Evolutionary conservation across 257 asterid genomes (phyloP), one percentile per base, ranked within the genome.

Genomic region (Solanum piurae): DNA sequence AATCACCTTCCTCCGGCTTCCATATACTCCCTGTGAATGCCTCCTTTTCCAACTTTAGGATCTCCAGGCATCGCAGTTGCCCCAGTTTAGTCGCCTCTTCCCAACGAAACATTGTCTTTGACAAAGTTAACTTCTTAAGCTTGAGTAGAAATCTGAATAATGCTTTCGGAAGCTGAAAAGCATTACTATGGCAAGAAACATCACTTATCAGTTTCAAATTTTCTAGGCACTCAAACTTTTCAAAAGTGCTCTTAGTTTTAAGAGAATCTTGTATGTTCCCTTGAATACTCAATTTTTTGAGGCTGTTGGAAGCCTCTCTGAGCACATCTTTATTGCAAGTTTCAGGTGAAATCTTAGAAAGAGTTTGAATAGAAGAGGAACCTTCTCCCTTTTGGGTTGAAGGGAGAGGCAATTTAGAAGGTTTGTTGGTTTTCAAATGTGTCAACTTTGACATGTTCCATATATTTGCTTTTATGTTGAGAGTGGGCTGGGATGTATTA

Each of bases 31-130:
- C 62, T 18, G 62, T 52, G 62, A 52, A 52, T 52, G 62, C 62
- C 0, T 18, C 62, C 0, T 0, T 52, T 52, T 52, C 0, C 62
- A 52, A 52, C 62, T 52, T 52, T 0, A 52, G 10, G 62, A 52
- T 0, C 62, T 52, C 62, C n/a, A 52, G 62, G n/a, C 10, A 52
- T 52, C 0, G 0, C 4, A 52, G 4, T 52, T 52, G 62, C 4
- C 62, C 62, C 0, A 52, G 62, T 52, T 52, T 52, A 52, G 62
- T 52, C 0, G 62, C 62, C 1, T 52, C 23, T 52, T 52, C 0
- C 62, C 62, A 52, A 52, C 0, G 23, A 18, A 52, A 16, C 62
- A 52, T 52, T 6, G 62, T 52, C 9, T 52, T 52, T 52, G 62
- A 52, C 62, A 52, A 52, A 52, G 62, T 52, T 52, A 52, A 52